These are phyloP conservation scores for Curvularia lunata DNA, from an alignment of 2,329 filamentous ascomycete species.

Conservation along the genomic window DNA sequence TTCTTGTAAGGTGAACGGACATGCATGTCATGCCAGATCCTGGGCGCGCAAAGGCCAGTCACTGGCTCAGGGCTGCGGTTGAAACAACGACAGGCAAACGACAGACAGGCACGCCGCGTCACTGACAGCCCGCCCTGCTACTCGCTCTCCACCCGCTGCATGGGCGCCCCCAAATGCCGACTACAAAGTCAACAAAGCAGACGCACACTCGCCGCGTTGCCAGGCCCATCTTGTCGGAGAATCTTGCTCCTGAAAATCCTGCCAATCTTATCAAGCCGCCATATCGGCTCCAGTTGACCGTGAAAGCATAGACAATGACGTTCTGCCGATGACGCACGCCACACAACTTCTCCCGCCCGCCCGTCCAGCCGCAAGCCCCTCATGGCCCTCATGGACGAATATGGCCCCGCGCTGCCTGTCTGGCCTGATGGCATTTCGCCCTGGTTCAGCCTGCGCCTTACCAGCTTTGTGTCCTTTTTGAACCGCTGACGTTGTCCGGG, in stretches of 20 bases:
- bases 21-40: conserved; percentile 13
- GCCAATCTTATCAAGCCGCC: conserved; percentile 2
- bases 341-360: conserved; percentile 2
- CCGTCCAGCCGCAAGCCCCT: conserved; percentile 10
- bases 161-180: background rate
- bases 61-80: conserved; percentile 11
- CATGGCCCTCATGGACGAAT: conserved; percentile 8
- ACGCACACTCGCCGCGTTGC: conserved; percentile 1
- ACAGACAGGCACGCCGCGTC: conserved; percentile 14
- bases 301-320: conserved; percentile 12
- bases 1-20: conserved; percentile 11
- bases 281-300: background rate
- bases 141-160: background rate
- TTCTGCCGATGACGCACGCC: conserved; percentile 15
- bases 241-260: conserved; percentile 1
- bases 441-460: conserved; percentile 14
- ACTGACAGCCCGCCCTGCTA: conserved; percentile 12
- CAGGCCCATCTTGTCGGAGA: background rate
- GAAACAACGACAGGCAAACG: conserved; percentile 29
- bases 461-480: conserved; percentile 7
- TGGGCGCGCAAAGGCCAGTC: conserved; percentile 14
- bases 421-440: conserved; percentile 13
- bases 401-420: conserved; percentile 17
- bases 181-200: conserved; percentile 14
- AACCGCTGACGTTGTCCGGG: conserved; percentile 10